phyloP scores from a whole-genome alignment of 768 basidiomycete genomes.

The Auricularia heimuer region DNA sequence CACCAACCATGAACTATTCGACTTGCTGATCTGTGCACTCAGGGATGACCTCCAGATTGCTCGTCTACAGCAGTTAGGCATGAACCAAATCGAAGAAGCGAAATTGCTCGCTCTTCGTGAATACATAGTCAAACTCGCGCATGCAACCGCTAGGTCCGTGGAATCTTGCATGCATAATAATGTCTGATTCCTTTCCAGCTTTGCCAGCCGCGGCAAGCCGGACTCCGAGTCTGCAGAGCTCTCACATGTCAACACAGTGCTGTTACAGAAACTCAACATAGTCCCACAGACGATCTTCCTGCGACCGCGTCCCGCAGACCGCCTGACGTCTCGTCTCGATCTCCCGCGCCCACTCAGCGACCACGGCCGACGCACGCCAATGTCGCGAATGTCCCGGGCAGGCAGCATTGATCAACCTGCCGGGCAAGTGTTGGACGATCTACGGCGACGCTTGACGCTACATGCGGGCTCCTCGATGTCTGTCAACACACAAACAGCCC shows the following conservation, averaged over 20 bases:
- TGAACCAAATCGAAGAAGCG: conserved; percentile 69
- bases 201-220: conserved; percentile 49
- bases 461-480: background rate
- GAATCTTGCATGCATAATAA: background rate
- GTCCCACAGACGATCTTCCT: conserved; percentile 90
- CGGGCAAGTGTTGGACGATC: background rate
- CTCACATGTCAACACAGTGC: conserved; percentile 58
- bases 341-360: background rate
- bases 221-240: conserved; percentile 52
- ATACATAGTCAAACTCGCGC: conserved; percentile 76
- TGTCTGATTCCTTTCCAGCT: conserved; percentile 32
- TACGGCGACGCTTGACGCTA: background rate
- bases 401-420: conserved; percentile 8
- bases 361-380: background rate
- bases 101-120: conserved; percentile 86
- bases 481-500: background rate
- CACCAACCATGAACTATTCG: conserved; percentile 25
- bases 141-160: conserved; percentile 59
- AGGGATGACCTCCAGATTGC: conserved; percentile 72
- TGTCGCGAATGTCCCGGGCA: conserved; percentile 6
- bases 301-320: conserved; percentile 21
- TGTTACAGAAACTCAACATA: conserved; percentile 79
- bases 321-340: conserved; percentile 19
- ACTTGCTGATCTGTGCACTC: conserved; percentile 3
- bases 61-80: conserved; percentile 81